Conservation (phyloP, 2,329 filamentous ascomycete genomes). For the Aureobasidium sp. region DNA sequence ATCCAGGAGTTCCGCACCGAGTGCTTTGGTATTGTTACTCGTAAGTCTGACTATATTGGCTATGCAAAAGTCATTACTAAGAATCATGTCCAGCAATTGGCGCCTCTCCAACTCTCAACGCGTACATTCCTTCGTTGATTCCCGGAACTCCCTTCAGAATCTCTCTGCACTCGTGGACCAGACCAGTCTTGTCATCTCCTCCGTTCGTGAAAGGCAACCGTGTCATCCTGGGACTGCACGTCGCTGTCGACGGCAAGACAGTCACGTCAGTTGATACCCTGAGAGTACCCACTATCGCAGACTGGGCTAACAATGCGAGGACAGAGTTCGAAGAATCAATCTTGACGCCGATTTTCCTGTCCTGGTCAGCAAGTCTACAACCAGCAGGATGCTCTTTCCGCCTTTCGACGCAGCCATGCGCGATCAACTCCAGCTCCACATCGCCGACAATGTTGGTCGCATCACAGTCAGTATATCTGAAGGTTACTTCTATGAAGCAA, state of each 20-base stretch:
- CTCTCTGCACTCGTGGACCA: conserved; percentile 68
- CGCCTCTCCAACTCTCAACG: conserved; percentile 56
- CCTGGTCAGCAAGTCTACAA: background rate
- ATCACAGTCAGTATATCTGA: conserved; percentile 73
- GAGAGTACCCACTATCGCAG: background rate
- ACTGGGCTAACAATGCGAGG: background rate
- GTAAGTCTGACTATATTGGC: background rate
- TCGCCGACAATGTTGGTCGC: conserved; percentile 63
- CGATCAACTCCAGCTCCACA: conserved; percentile 63
- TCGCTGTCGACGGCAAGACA: conserved; percentile 62
- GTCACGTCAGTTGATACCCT: conserved; percentile 46
- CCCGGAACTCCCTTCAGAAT: conserved; percentile 57
- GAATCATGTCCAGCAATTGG: background rate
- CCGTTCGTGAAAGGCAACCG: conserved; percentile 46
- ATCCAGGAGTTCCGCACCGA: conserved; percentile 76
- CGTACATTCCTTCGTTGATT: conserved; percentile 61
- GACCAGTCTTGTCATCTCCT: conserved; percentile 52
- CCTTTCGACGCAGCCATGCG: conserved; percentile 63
- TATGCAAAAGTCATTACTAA: background rate
- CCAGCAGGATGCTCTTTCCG: conserved; percentile 55
- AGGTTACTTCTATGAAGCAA: conserved; percentile 43
- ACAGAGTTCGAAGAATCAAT: background rate
- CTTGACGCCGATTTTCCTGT: background rate
- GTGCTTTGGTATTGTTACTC: conserved; percentile 59
- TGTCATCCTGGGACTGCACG: conserved; percentile 44